Base-by-base conservation (phyloP, 2,329 filamentous ascomycete genomes). In the Simplicillium aogashimaense region DNA sequence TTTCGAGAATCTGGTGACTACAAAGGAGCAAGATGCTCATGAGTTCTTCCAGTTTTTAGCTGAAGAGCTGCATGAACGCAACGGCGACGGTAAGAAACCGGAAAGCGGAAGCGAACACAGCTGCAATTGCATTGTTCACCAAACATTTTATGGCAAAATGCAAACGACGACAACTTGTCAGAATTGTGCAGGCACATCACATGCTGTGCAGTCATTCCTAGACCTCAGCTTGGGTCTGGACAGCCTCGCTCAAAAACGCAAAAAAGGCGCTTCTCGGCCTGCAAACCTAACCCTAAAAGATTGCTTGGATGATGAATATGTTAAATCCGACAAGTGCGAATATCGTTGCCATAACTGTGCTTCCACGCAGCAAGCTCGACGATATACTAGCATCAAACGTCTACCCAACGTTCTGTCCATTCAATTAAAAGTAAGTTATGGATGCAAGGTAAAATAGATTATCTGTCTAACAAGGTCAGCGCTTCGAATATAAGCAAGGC, bases 21-120 rank as follows among this genome's bases (percentile, higher is more conserved):
- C 94, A 52, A 86, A 89, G 53, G 90, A 97, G 61, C 90, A 97
- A 65, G 90, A 97, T 56, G 90, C 90, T 1, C 90, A 97, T 56
- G 90, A 97, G 58, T 97, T 94, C 63, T 94, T 95, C 60, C 88
- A 95, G 57, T 95, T 94, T 55, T 75, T 97, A 29, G 83, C 94
- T 29, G 90, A 95, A 64, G 86, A 92, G 52, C 72, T 98, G 13
- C 90, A 95, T 56, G 78, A 84, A 54, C 76, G 87, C 32, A 92
- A 89, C 50, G 81, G 81, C 12, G 81, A 85, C 47, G 74, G 75
- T 31, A 81, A 79, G 54, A 74, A 67, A 50, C 74, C 74, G 25
- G 76, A 72, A 56, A 73, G 57, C 38, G 73, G 66, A 45, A 76
- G 70, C 47, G 74, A 78, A 53, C 74, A 77, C 53, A 75, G 64